A percentile compares a stretch with the other conserved stretches of the same genome.
Conservation (phyloP, 768 basidiomycete species). For the Mycena capillaripes region DNA sequence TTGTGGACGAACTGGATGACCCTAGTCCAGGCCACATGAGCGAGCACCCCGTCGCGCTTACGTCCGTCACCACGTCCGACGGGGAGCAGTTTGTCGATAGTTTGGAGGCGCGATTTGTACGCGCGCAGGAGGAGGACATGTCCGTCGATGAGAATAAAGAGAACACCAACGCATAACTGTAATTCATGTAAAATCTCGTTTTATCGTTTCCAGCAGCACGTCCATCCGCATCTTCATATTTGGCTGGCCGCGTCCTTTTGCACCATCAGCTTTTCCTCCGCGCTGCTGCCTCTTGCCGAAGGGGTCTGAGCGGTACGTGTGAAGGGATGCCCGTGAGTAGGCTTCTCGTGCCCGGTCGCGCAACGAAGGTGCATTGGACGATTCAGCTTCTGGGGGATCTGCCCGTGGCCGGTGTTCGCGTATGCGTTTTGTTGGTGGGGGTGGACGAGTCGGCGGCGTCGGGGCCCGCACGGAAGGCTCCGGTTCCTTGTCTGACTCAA, state of each 20-base stretch:
- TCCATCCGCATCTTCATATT: constrained; percentile 91
- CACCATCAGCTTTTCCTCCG: constrained; percentile 42
- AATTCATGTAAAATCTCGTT: constrained; percentile 59
- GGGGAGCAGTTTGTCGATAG: constrained; percentile 49
- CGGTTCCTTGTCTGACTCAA: constrained; percentile 27
- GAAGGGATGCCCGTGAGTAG: constrained; percentile 70
- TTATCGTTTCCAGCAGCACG: constrained; percentile 88
- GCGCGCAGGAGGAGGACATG: constrained; percentile 55
- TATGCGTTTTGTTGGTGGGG: constrained; percentile 33
- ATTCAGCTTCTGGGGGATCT: constrained; percentile 29
- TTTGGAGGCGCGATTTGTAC: constrained; percentile 74
- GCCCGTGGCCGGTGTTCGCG: constrained; percentile 34
- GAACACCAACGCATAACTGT: constrained; percentile 51
- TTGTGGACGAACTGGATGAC: constrained; percentile 91
- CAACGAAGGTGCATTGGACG: constrained; percentile 49
- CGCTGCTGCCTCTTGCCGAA: constrained; percentile 41
- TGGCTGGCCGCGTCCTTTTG: constrained; percentile 60
- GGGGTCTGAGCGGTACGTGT: constrained; percentile 68
- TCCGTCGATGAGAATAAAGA: constrained; percentile 71
- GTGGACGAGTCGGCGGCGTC: constrained; percentile 10
- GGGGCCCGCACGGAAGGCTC: background rate
- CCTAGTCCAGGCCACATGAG: constrained; percentile 89
- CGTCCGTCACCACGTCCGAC: constrained; percentile 68
- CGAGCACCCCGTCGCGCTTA: constrained; percentile 80
- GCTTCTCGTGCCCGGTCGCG: constrained; percentile 75